A percentile compares a stretch with the other conserved stretches of the same genome.
These are phyloP conservation scores for Lichtheimia corymbifera DNA, from an alignment of 371 early-diverging fungal species.

Conservation along the genomic window DNA sequence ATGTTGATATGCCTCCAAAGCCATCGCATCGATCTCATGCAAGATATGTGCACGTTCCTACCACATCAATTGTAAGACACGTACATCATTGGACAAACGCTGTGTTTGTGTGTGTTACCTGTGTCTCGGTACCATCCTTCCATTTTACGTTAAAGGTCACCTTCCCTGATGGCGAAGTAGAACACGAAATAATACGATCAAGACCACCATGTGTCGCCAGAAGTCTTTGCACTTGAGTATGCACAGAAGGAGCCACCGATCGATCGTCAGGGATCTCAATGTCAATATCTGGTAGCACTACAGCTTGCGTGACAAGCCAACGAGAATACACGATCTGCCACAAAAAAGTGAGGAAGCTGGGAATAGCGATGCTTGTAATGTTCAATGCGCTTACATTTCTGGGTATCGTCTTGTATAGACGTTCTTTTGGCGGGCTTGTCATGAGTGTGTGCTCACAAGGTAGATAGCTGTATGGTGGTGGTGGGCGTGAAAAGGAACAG, in stretches of 20 bases:
- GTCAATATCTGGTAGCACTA: not conserved
- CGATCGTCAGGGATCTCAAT: not conserved
- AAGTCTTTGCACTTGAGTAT: not conserved
- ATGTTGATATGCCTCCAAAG: slow-evolving; percentile 1
- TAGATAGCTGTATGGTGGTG: no score
- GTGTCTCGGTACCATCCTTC: slow-evolving; percentile 7
- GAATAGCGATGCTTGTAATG: not conserved
- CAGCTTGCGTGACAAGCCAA: not conserved
- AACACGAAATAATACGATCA: not conserved
- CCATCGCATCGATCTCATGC: not conserved
- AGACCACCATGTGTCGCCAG: not conserved
- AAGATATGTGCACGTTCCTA: not conserved
- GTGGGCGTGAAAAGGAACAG: no score
- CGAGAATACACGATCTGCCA: not conserved
- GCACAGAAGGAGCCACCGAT: not conserved
- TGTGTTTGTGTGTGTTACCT: slow-evolving; percentile 4
- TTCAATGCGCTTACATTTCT: not conserved
- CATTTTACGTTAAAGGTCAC: slow-evolving; percentile 10
- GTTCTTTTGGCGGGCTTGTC: not conserved
- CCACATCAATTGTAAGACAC: not conserved
- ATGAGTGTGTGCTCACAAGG: no score
- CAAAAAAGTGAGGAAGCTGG: not conserved
- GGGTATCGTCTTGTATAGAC: slow-evolving; percentile 1
- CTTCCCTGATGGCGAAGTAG: slow-evolving; percentile 3
- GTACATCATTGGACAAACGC: not conserved